These are phyloP conservation scores for Phytophthora podocarpi DNA, from an alignment of 352 stramenopile species.

Conservation along the genomic window DNA sequence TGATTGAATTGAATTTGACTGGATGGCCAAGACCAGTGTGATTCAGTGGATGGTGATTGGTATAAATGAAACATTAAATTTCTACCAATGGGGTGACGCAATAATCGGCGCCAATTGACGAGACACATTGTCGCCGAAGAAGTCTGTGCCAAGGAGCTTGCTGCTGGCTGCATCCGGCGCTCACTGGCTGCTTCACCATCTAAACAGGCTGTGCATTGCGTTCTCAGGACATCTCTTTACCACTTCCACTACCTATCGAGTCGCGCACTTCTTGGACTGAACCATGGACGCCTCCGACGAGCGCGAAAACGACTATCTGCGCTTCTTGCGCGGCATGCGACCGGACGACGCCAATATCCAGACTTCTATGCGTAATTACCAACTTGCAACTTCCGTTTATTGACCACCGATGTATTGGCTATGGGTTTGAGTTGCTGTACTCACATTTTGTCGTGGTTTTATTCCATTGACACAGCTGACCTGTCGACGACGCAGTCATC, in stretches of 20 bases:
- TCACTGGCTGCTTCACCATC: constrained; percentile 5
- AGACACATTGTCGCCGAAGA: no score
- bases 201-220: neutral
- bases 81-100: no score
- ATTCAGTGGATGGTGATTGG: neutral
- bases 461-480: constrained; percentile 43
- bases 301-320: constrained; percentile 77
- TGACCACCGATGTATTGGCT: neutral
- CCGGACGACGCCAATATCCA: constrained; percentile 57
- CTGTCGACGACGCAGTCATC: constrained; percentile 53
- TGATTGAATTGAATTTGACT: constrained; percentile 26
- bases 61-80: neutral
- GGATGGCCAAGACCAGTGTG: constrained; percentile 1
- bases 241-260: neutral
- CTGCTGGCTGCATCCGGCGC: no score
- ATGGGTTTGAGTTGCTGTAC: neutral
- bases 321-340: constrained; percentile 74
- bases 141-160: no score
- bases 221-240: neutral
- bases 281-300: constrained; percentile 44
- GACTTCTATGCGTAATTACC: constrained; percentile 46
- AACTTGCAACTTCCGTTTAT: neutral
- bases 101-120: no score
- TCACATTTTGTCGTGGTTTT: constrained; percentile 8
- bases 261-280: neutral